Conservation (phyloP, 2,329 filamentous ascomycete genomes). For the Trichophyton rubrum region DNA sequence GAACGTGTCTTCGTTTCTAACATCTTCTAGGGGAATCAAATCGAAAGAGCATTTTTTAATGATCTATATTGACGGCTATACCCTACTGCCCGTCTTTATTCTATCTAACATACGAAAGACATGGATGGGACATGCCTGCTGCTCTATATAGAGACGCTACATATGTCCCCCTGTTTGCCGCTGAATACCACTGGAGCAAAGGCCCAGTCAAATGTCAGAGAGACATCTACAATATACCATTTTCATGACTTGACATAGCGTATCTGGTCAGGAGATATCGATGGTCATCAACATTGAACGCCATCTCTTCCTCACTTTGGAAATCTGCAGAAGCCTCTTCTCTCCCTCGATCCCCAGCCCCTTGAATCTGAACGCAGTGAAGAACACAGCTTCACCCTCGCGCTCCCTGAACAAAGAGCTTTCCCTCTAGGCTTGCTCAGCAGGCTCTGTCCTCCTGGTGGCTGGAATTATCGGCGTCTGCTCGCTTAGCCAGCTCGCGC, state of each 20-base stretch:
- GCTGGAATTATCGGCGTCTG: background rate
- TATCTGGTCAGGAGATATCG: too few species aligned
- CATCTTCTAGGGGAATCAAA: background rate
- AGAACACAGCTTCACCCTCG: background rate
- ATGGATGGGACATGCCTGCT: background rate
- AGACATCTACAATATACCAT: too few species aligned
- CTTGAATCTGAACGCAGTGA: background rate
- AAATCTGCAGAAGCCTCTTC: too few species aligned
- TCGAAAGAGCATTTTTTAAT: background rate
- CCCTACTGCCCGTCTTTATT: background rate
- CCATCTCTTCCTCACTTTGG: too few species aligned
- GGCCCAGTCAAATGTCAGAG: too few species aligned
- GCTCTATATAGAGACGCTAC: too few species aligned
- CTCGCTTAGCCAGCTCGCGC: background rate
- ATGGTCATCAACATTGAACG: too few species aligned
- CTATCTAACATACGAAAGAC: background rate
- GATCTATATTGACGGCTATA: background rate
- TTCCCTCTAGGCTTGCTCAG: background rate
- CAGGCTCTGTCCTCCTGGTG: background rate
- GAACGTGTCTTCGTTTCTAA: background rate
- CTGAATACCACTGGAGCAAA: too few species aligned
- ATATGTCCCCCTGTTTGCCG: too few species aligned
- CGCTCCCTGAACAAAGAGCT: background rate
- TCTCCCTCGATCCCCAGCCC: background rate
- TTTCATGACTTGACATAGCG: too few species aligned